Evolutionary conservation across 2,329 filamentous ascomycete species (phyloP).

Genomic region (Neurospora sp.): DNA sequence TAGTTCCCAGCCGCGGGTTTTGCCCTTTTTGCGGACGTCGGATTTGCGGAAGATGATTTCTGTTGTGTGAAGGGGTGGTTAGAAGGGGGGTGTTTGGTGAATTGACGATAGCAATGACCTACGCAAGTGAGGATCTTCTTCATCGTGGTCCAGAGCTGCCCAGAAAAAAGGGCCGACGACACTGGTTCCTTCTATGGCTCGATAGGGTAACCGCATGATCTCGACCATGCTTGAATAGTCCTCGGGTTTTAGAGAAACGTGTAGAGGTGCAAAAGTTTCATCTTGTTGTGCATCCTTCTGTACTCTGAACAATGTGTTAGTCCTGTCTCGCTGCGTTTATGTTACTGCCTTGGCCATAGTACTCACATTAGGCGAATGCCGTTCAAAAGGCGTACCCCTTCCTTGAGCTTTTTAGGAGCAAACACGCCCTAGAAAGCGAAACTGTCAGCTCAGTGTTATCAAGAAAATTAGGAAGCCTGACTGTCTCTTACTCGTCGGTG

Average conservation of each 20-base stretch:
- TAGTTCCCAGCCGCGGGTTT: conserved; percentile 55
- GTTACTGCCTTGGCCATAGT: conserved; percentile 1
- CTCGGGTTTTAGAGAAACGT: conserved; percentile 42
- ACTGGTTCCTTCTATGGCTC: conserved; percentile 48
- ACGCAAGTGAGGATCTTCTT: conserved; percentile 48
- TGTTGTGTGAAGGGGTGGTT: conserved; percentile 22
- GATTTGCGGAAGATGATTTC: conserved; percentile 56
- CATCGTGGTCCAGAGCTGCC: conserved; percentile 46
- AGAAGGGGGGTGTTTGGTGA: not conserved
- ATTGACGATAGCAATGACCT: conserved; percentile 18
- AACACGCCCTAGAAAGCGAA: conserved; percentile 38
- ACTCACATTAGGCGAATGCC: conserved; percentile 47
- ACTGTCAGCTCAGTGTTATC: not conserved
- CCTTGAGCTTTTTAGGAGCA: conserved; percentile 32
- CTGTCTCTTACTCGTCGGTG: conserved; percentile 34
- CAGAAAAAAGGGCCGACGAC: conserved; percentile 57
- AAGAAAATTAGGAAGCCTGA: not conserved
- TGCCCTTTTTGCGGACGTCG: conserved; percentile 56
- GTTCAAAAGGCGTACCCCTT: conserved; percentile 35
- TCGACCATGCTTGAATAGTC: conserved; percentile 48
- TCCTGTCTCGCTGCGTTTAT: conserved; percentile 1
- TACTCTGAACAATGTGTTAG: conserved; percentile 29
- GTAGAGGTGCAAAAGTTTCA: conserved; percentile 47
- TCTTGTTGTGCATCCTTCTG: conserved; percentile 46
- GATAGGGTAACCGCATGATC: conserved; percentile 42